Evolutionary conservation across 495 filamentous ascomycete species (phyloP).

Genomic region (Darksidea phi): DNA sequence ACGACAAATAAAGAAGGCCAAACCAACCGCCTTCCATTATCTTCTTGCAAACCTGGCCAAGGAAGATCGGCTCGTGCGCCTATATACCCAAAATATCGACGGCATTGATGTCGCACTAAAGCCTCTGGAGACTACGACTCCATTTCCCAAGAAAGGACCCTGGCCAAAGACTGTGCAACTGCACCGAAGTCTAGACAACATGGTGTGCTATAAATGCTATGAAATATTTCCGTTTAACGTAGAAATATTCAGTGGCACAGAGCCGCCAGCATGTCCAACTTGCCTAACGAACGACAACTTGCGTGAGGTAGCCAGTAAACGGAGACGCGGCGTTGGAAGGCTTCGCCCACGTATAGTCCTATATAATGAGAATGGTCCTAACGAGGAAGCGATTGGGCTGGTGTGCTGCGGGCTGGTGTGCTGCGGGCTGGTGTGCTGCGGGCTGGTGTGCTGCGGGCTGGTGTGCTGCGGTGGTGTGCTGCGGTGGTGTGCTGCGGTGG

Average conservation of each 20-base stretch:
- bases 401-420: too few relatives aligned
- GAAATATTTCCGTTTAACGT: slow-evolving; percentile 72
- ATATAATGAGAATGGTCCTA: slow-evolving; percentile 96
- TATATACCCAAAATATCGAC: slow-evolving; percentile 97
- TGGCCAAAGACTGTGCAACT: slow-evolving; percentile 95
- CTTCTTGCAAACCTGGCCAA: slow-evolving; percentile 86
- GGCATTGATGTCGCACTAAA: slow-evolving; percentile 83
- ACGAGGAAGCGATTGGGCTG: slow-evolving; percentile 91
- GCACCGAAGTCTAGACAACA: slow-evolving; percentile 89
- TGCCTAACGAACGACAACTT: slow-evolving; percentile 74
- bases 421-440: too few relatives aligned
- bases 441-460: too few relatives aligned
- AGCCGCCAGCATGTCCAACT: slow-evolving; percentile 74
- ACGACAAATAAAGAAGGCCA: slow-evolving; percentile 65
- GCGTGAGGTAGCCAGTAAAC: slow-evolving; percentile 76
- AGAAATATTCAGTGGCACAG: slow-evolving; percentile 74
- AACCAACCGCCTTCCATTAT: slow-evolving; percentile 89
- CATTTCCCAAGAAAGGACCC: slow-evolving; percentile 71
- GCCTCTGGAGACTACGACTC: slow-evolving; percentile 74
- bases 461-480: too few relatives aligned
- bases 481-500: too few relatives aligned
- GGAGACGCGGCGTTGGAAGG: slow-evolving; percentile 89
- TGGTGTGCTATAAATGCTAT: slow-evolving; percentile 92
- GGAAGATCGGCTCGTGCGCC: slow-evolving; percentile 79
- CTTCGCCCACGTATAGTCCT: slow-evolving; percentile 90